phyloP scores from a whole-genome alignment of 106 monocot species.

The Allium cepa region DNA sequence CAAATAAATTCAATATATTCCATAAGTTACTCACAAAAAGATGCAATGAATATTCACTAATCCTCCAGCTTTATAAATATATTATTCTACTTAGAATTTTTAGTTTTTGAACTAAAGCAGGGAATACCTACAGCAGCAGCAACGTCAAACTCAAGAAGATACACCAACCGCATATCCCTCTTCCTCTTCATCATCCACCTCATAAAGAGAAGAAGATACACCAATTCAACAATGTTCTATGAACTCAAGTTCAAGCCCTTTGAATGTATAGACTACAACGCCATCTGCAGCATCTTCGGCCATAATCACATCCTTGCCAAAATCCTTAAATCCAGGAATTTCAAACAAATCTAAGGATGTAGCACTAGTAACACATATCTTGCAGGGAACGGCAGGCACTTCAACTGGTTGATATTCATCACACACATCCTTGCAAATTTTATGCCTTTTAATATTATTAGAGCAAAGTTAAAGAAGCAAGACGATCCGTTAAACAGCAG shows the following conservation, averaged over 20 bases:
- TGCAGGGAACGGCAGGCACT: constrained; percentile 29
- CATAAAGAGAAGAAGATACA: too few relatives aligned
- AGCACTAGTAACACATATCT: constrained; percentile 10
- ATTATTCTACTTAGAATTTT: too few relatives aligned
- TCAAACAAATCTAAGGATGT: constrained; percentile 26
- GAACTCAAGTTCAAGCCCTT: constrained; percentile 24
- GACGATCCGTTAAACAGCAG: constrained; percentile 10
- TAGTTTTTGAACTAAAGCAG: too few relatives aligned
- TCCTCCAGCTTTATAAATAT: too few relatives aligned
- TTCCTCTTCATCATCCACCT: too few relatives aligned
- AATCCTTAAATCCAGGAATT: constrained; percentile 2
- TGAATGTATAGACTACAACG: constrained; percentile 37
- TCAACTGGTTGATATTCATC: constrained; percentile 4
- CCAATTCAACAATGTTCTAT: constrained; percentile 13
- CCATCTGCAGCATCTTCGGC: constrained; percentile 23
- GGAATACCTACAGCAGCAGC: too few relatives aligned
- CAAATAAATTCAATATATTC: too few relatives aligned
- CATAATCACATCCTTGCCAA: neutral
- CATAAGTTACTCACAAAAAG: too few relatives aligned
- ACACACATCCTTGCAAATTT: neutral
- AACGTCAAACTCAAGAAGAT: too few relatives aligned
- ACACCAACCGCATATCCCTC: too few relatives aligned
- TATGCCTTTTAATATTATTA: neutral
- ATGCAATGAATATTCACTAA: too few relatives aligned
- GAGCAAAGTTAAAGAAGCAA: constrained; percentile 6